Conservation (phyloP, 1,139 yeast genomes). For the Zygoascus hellenicus region DNA sequence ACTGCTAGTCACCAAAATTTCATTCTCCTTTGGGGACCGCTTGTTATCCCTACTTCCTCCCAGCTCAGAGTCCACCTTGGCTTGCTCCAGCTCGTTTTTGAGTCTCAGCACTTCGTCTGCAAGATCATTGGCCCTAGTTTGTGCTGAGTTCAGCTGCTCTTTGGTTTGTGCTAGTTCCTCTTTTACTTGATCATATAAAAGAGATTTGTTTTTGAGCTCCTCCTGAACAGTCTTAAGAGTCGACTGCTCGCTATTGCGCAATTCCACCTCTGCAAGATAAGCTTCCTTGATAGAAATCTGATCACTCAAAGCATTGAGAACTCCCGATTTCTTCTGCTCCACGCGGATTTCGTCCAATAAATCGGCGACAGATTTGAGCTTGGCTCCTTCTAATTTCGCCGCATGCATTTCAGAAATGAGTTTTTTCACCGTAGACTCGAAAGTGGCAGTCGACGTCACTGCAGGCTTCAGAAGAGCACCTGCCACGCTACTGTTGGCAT, state of each 20-base stretch:
- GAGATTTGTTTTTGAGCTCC: slow-evolving; percentile 2
- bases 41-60: slow-evolving; percentile 6
- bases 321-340: slow-evolving; percentile 20
- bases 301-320: slow-evolving; percentile 18
- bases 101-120: slow-evolving; percentile 21
- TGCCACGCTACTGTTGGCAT: slow-evolving; percentile 49
- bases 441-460: slow-evolving; percentile 48
- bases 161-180: slow-evolving; percentile 13
- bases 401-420: slow-evolving; percentile 44
- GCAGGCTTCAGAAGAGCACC: slow-evolving; percentile 63
- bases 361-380: slow-evolving; percentile 40
- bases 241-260: neutral
- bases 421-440: slow-evolving; percentile 45
- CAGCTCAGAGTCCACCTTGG: slow-evolving; percentile 2
- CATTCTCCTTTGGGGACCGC: neutral
- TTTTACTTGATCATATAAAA: slow-evolving; percentile 10
- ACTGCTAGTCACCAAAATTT: slow-evolving; percentile 1
- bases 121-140: slow-evolving; percentile 17
- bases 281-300: slow-evolving; percentile 23
- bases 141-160: slow-evolving; percentile 19
- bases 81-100: slow-evolving; percentile 15
- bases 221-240: slow-evolving; percentile 10
- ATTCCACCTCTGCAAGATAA: slow-evolving; percentile 22
- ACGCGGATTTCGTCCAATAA: slow-evolving; percentile 31
- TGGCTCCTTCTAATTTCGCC: slow-evolving; percentile 42